Percentiles rank a stretch among this genome's conserved stretches.
These are phyloP conservation scores for Corrigiola litoralis DNA, from an alignment of 179 eudicot species.

Conservation along the genomic window DNA sequence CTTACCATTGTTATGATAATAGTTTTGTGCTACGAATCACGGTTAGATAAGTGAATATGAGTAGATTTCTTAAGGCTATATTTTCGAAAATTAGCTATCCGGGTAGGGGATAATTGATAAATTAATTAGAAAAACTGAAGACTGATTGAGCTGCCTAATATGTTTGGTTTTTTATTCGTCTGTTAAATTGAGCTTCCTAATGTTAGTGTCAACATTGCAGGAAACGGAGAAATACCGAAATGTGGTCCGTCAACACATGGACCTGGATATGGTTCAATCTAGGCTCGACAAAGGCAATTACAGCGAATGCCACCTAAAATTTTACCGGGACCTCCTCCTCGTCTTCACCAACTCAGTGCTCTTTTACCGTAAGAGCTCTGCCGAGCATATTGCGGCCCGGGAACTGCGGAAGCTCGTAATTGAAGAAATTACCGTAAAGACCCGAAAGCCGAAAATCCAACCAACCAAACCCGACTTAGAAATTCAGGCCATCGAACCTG, in stretches of 20 bases:
- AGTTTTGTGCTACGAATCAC: too few relatives aligned
- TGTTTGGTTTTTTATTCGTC: neutral
- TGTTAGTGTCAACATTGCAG: slow-evolving; percentile 22
- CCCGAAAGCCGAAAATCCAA: slow-evolving; percentile 3
- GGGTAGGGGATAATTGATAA: too few relatives aligned
- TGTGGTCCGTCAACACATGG: slow-evolving; percentile 47
- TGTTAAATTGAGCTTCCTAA: neutral
- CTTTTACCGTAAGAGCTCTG: slow-evolving; percentile 40
- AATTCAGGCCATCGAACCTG: slow-evolving; percentile 23
- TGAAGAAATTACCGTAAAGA: slow-evolving; percentile 19
- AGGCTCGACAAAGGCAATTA: slow-evolving; percentile 36
- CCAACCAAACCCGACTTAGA: slow-evolving; percentile 22
- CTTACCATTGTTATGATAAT: too few relatives aligned
- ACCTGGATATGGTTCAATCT: slow-evolving; percentile 37
- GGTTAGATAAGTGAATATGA: too few relatives aligned
- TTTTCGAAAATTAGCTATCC: too few relatives aligned
- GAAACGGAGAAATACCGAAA: slow-evolving; percentile 40
- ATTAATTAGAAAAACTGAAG: too few relatives aligned
- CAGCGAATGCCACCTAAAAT: slow-evolving; percentile 25
- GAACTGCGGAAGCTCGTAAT: slow-evolving; percentile 34
- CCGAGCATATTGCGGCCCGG: slow-evolving; percentile 36
- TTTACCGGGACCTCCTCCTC: slow-evolving; percentile 51
- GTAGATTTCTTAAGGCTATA: too few relatives aligned
- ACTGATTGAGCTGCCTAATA: too few relatives aligned
- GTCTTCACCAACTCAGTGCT: slow-evolving; percentile 48